phyloP scores from a whole-genome alignment of 805 yeast genomes.

The Lachancea lanzarotensis region DNA sequence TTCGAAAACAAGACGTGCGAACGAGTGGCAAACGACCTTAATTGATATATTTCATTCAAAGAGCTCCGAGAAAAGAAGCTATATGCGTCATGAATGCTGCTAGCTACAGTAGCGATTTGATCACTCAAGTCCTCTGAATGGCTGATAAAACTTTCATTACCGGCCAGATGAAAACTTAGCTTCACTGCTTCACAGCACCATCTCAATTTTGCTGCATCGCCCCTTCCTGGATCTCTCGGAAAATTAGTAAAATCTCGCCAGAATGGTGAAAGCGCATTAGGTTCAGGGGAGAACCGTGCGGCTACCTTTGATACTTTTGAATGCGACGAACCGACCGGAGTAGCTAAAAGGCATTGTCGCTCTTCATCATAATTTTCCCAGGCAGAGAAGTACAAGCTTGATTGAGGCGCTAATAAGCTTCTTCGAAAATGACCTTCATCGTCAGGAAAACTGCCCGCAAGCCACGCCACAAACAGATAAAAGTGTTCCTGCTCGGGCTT shows the following conservation, averaged over 20 bases:
- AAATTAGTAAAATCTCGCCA: slow-evolving; percentile 11
- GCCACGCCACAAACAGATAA: slow-evolving; percentile 40
- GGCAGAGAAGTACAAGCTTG: background rate
- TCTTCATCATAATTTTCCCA: slow-evolving; percentile 14
- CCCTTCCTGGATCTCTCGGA: slow-evolving; percentile 8
- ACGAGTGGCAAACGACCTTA: background rate
- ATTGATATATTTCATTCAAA: background rate
- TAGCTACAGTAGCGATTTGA: slow-evolving; percentile 1
- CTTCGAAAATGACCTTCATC: background rate
- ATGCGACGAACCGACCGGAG: background rate
- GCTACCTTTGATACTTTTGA: background rate
- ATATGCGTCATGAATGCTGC: background rate
- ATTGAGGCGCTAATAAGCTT: background rate
- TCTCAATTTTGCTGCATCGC: slow-evolving; percentile 1
- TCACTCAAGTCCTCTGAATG: slow-evolving; percentile 11
- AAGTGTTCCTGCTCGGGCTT: slow-evolving; percentile 18
- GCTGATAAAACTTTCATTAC: slow-evolving; percentile 12
- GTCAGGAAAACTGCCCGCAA: slow-evolving; percentile 23
- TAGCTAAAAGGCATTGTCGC: slow-evolving; percentile 14
- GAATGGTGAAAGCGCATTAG: slow-evolving; percentile 5
- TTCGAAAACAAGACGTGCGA: slow-evolving; percentile 3
- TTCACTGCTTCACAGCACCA: slow-evolving; percentile 17
- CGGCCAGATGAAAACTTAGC: slow-evolving; percentile 11
- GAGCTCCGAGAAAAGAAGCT: background rate
- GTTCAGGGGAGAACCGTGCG: slow-evolving; percentile 3